Percentiles rank a stretch among this genome's conserved stretches.
Evolutionary conservation across 1,139 yeast genomes (phyloP).

Genomic region (Debaryomyces udenii): DNA sequence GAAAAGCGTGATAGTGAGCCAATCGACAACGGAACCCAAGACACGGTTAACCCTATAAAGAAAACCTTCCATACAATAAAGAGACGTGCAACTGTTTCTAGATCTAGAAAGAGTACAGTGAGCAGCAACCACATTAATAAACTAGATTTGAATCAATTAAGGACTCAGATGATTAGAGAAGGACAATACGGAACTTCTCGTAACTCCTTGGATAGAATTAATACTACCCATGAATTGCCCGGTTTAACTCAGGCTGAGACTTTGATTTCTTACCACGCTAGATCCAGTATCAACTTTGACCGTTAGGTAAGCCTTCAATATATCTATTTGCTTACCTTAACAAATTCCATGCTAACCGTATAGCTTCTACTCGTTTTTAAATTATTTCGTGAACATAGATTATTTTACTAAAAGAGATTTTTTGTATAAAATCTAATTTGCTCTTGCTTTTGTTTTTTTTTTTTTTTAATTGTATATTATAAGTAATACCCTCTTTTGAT

Average conservation of each 20-base stretch:
- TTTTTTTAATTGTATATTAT: too few species aligned
- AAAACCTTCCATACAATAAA: constrained; percentile 42
- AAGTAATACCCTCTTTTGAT: too few species aligned
- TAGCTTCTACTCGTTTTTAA: not conserved
- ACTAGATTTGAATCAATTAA: constrained; percentile 38
- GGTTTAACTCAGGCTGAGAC: constrained; percentile 56
- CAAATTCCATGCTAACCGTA: not conserved
- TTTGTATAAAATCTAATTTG: too few species aligned
- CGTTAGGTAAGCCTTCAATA: constrained; percentile 3
- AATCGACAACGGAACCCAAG: constrained; percentile 15
- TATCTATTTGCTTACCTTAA: not conserved
- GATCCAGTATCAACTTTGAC: constrained; percentile 37
- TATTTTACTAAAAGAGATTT: too few species aligned
- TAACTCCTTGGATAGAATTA: constrained; percentile 42
- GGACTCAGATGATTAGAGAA: constrained; percentile 44
- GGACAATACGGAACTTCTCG: constrained; percentile 41
- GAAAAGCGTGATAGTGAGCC: constrained; percentile 3
- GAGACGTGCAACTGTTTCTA: constrained; percentile 31
- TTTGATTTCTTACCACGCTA: constrained; percentile 46
- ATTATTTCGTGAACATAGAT: too few species aligned
- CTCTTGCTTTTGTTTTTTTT: too few species aligned
- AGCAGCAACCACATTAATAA: constrained; percentile 34
- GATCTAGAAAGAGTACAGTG: constrained; percentile 24
- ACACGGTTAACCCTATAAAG: constrained; percentile 27
- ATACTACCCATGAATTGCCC: constrained; percentile 52